Evolutionary conservation across 257 asterid genomes (phyloP), one percentile per base, ranked within the genome.

Genomic region (Solanum bukasovii): DNA sequence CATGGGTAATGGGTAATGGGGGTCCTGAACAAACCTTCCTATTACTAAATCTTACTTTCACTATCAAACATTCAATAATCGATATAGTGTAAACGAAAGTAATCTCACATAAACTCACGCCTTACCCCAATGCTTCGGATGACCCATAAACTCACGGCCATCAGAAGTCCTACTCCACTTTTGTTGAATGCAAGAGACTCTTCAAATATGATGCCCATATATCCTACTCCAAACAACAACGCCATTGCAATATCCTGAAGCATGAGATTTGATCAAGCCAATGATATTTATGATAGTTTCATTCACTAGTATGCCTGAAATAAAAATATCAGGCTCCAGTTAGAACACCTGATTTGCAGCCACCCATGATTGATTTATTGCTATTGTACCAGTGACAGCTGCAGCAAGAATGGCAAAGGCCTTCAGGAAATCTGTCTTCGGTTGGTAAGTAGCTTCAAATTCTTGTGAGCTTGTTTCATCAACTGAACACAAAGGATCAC

Each of bases 101-200:
- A 86, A 70, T 40, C 18, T 40, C 79, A 74, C n/a, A 34, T 68
- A 86, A 74, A 71, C 25, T 44, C 31, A 21, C 1, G 84, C 75
- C 97, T 92, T 92, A 96, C 99, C 93, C 98, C 99, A 46, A 96
- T 95, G 95, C 98, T 97, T 90, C 99, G 91, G 89, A 97, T 78
- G 84, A 92, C 95, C 99, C 99, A 97, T 92, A 97, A 93, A 92
- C 98, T 88, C 87, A 96, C 99, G 75, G 99, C 99, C 99, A 97
- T 96, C 89, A 96, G 87, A 90, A 97, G 98, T 87, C 99, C 99
- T 23, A 97, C 96, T 73, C 99, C 99, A 89, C 99, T 97, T 94
- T 97, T 97, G 87, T 97, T 97, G 94, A 97, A 96, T 25, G 99
- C 98, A 63, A 96, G 98, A 83, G 99, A 95, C 87, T 97, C 99